Evolutionary conservation across 495 filamentous ascomycete species (phyloP), one percentile per base, ranked within the genome.

Genomic region (Lindgomyces ingoldianus): DNA sequence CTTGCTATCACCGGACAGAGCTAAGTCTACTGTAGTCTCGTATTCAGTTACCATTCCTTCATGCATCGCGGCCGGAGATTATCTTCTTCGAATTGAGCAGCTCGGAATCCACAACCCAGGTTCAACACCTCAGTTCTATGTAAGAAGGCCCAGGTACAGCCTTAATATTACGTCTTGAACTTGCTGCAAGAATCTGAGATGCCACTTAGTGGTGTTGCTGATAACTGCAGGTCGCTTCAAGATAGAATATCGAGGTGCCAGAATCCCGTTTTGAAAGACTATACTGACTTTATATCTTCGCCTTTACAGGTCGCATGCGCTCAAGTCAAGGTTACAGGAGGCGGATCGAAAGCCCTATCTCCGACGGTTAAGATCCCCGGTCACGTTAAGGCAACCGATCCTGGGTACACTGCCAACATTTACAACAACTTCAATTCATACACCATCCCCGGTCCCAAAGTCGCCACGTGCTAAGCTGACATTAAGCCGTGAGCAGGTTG

Each of bases 21-120:
- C n/a, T 12, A 27, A 25, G 10, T n/a, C 1, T 12, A 8, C 26
- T 3, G 10, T 36, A 68, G 64, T 52, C 18, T 33, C 62, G 8
- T 86, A 85, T 72, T 74, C 73, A 21, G 63, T 68, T 30, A 21
- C 29, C 2, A 46, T 72, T 36, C 70, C 70, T 3, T 51, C 41
- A 2, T 68, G 60, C 46, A 6, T 70, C 14, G n/a, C 70, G 10
- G 53, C 63, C 10, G 64, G 70, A 48, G 67, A 72, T 6, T 70
- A 72, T 47, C 61, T 72, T 19, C 42, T 72, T 14, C 59, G 70
- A 0, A 70, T 72, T 25, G 61, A 72, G 52, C 68, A 72, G 30
- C 62, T 72, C 21, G 70, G 52, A 30, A 81, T 86, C 63, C 83
- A 86, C 74, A 85, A 85, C 76, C 82, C 82, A 66, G 39, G 76